These are phyloP conservation scores for Ophiostoma sp. DNA, from an alignment of 2,329 filamentous ascomycete species.

Conservation along the genomic window DNA sequence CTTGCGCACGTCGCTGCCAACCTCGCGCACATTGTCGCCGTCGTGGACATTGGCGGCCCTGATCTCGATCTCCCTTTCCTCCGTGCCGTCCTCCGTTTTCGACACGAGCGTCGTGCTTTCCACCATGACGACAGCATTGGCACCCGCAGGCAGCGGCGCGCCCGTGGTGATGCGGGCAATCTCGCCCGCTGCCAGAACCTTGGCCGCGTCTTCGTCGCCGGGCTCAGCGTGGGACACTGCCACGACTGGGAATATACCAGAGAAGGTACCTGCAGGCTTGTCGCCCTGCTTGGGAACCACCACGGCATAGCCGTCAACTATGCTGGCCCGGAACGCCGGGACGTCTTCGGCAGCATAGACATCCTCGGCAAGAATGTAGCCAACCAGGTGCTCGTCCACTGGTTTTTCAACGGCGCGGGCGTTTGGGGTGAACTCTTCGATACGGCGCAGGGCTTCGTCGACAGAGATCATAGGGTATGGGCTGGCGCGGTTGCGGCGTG, in stretches of 20 bases:
- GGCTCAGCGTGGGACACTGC: constrained; percentile 81
- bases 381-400: constrained; percentile 63
- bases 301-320: constrained; percentile 93
- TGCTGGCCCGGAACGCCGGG: constrained; percentile 89
- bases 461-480: constrained; percentile 92
- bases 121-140: constrained; percentile 92
- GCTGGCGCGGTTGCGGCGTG: constrained; percentile 72
- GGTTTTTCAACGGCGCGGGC: constrained; percentile 52
- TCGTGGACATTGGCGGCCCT: constrained; percentile 67
- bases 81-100: constrained; percentile 70
- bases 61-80: constrained; percentile 86
- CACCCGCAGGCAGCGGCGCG: constrained; percentile 79
- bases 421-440: constrained; percentile 70
- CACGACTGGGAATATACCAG: constrained; percentile 78
- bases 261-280: constrained; percentile 45
- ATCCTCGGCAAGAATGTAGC: constrained; percentile 75
- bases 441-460: constrained; percentile 67
- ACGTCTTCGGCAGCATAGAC: constrained; percentile 76
- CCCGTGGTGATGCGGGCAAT: constrained; percentile 92
- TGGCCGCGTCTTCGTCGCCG: constrained; percentile 55
- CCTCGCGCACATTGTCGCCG: constrained; percentile 84
- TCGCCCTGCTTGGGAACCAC: constrained; percentile 43
- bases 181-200: constrained; percentile 52
- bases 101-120: constrained; percentile 79
- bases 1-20: constrained; percentile 77